Conservation (phyloP, 2,329 filamentous ascomycete genomes). For the Claviceps paspali region DNA sequence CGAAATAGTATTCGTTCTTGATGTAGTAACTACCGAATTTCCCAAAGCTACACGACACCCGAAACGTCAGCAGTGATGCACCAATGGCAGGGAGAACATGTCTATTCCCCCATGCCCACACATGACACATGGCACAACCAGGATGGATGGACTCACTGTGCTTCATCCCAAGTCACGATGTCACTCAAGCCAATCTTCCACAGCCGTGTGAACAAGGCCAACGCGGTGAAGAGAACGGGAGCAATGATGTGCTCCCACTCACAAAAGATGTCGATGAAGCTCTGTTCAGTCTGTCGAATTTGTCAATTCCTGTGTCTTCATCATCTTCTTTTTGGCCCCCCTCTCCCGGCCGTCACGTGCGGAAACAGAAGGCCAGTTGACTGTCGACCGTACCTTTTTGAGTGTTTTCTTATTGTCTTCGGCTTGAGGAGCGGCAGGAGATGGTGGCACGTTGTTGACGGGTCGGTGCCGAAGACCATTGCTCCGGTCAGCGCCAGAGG, state of each 20-base stretch:
- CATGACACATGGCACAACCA: too few species aligned
- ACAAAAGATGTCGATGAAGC: conserved; percentile 45
- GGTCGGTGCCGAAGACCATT: conserved; percentile 42
- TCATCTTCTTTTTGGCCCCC: background rate
- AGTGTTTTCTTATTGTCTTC: conserved; percentile 44
- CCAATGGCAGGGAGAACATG: background rate
- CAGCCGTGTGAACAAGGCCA: conserved; percentile 51
- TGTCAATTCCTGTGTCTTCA: conserved; percentile 8
- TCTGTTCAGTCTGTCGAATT: conserved; percentile 23
- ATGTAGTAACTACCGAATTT: conserved; percentile 99
- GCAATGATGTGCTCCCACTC: conserved; percentile 49
- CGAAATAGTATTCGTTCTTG: conserved; percentile 97
- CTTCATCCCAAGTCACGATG: conserved; percentile 54
- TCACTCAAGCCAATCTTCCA: conserved; percentile 55
- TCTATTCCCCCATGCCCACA: background rate
- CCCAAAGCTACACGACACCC: conserved; percentile 48
- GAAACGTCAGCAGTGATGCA: conserved; percentile 11
- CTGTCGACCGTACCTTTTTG: conserved; percentile 32
- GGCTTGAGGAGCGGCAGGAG: conserved; percentile 25
- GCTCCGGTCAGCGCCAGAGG: conserved; percentile 43
- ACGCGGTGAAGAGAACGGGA: conserved; percentile 43
- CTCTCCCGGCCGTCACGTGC: background rate
- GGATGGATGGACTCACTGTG: conserved; percentile 43
- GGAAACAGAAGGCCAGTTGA: background rate
- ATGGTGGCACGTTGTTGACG: conserved; percentile 21